These are phyloP conservation scores for Pneumocystis jirovecii DNA, from an alignment of 1,139 yeast species.

Conservation along the genomic window DNA sequence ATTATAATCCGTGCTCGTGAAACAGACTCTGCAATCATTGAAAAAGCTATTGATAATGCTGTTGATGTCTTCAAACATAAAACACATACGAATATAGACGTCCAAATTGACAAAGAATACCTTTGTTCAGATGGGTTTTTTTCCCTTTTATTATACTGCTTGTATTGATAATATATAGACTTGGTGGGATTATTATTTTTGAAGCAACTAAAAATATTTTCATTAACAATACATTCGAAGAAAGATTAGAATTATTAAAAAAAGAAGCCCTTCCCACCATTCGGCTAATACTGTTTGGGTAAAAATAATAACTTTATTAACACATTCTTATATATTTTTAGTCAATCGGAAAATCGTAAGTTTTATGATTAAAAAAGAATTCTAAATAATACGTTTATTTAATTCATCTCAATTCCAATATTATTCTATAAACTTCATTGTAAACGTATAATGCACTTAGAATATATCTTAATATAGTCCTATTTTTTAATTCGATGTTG, in stretches of 20 bases:
- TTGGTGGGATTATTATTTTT: constrained; percentile 74
- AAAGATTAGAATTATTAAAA: constrained; percentile 69
- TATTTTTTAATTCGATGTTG: not conserved
- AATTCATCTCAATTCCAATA: not conserved
- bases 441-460: not conserved
- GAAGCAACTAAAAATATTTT: constrained; percentile 71
- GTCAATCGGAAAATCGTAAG: constrained; percentile 51
- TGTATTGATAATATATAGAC: constrained; percentile 17
- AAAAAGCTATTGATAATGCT: constrained; percentile 49
- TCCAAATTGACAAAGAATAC: constrained; percentile 39
- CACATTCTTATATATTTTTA: not conserved
- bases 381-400: not conserved
- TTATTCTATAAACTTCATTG: not conserved
- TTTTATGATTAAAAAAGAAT: constrained; percentile 51
- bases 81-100: constrained; percentile 20
- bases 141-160: constrained; percentile 17
- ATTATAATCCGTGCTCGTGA: constrained; percentile 56
- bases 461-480: not conserved
- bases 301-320: not conserved
- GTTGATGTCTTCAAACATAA: constrained; percentile 47
- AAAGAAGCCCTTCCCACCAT: constrained; percentile 86
- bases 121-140: constrained; percentile 38
- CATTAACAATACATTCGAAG: constrained; percentile 84
- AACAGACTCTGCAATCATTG: constrained; percentile 48
- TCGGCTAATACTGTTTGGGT: constrained; percentile 77